Conservation (phyloP, 2,329 filamentous ascomycete species). For the Exophiala lecanii-corni region DNA sequence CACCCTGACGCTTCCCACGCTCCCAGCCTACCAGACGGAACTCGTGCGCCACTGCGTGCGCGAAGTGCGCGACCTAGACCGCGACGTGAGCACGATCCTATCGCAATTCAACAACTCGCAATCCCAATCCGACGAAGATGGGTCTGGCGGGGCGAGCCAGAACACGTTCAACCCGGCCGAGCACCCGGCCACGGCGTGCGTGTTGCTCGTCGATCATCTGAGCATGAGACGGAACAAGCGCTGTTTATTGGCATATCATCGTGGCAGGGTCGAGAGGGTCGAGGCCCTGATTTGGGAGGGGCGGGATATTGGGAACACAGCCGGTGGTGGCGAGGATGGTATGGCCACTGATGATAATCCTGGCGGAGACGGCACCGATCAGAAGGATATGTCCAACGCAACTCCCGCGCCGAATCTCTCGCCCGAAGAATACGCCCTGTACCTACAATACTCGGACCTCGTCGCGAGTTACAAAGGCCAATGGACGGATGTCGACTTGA, state of each 20-base stretch:
- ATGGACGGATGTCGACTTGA: constrained; percentile 96
- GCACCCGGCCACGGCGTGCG: constrained; percentile 79
- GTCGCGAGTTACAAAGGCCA: constrained; percentile 96
- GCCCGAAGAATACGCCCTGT: constrained; percentile 94
- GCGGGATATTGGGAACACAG: constrained; percentile 68
- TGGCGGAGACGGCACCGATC: constrained; percentile 39
- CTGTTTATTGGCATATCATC: constrained; percentile 90
- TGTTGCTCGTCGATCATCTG: constrained; percentile 85
- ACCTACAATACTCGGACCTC: constrained; percentile 84
- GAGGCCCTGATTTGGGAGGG: constrained; percentile 94
- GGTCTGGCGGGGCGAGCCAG: constrained; percentile 36
- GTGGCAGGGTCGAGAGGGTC: constrained; percentile 81
- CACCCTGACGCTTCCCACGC: constrained; percentile 76
- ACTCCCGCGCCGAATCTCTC: constrained; percentile 61
- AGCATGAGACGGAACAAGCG: constrained; percentile 96
- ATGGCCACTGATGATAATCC: neutral
- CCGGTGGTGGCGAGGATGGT: constrained; percentile 9
- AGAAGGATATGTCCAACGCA: neutral
- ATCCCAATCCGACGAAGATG: constrained; percentile 8
- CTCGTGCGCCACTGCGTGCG: constrained; percentile 80
- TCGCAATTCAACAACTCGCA: constrained; percentile 57
- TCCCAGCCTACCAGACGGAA: constrained; percentile 90
- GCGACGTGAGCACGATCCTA: constrained; percentile 73
- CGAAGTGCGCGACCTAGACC: constrained; percentile 90
- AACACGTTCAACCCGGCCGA: constrained; percentile 79